Evolutionary conservation across 345 rosid species (phyloP).

Genomic region (Carallia brachiata): DNA sequence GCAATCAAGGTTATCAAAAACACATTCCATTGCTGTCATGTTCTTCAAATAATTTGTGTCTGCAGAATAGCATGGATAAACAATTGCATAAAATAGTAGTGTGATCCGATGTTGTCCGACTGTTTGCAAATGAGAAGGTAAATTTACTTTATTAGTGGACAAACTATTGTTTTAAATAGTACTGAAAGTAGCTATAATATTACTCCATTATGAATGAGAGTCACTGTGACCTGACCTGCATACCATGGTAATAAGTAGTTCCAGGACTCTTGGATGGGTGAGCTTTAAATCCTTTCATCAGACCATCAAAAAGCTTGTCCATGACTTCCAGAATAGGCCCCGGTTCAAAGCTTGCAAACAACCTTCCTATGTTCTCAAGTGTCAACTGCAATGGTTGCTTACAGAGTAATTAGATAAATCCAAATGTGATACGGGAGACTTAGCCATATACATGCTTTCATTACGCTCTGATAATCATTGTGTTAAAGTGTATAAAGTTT

Average conservation of each 20-base stretch:
- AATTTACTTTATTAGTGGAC: too few species aligned
- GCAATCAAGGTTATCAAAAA: neutral
- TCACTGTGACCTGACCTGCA: constrained; percentile 25
- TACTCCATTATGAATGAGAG: neutral
- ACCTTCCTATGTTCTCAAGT: constrained; percentile 35
- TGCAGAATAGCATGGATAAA: too few species aligned
- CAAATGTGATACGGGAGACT: too few species aligned
- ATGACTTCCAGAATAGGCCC: constrained; percentile 28
- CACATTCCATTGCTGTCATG: neutral
- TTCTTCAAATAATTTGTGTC: too few species aligned
- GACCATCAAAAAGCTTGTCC: constrained; percentile 16
- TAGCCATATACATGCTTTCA: too few species aligned
- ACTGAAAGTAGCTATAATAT: too few species aligned
- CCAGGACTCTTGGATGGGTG: constrained; percentile 36
- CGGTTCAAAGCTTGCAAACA: constrained; percentile 36
- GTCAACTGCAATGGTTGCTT: constrained; percentile 18
- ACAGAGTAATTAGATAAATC: neutral
- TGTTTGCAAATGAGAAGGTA: too few species aligned
- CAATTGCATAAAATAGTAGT: too few species aligned
- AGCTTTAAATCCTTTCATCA: constrained; percentile 32
- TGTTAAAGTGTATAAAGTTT: too few species aligned
- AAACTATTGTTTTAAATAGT: too few species aligned
- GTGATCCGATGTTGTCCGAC: too few species aligned
- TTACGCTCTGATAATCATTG: too few species aligned
- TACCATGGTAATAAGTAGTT: constrained; percentile 28